Evolutionary conservation across 2,329 filamentous ascomycete genomes (phyloP).

Genomic region (Sporothrix variecibatus): DNA sequence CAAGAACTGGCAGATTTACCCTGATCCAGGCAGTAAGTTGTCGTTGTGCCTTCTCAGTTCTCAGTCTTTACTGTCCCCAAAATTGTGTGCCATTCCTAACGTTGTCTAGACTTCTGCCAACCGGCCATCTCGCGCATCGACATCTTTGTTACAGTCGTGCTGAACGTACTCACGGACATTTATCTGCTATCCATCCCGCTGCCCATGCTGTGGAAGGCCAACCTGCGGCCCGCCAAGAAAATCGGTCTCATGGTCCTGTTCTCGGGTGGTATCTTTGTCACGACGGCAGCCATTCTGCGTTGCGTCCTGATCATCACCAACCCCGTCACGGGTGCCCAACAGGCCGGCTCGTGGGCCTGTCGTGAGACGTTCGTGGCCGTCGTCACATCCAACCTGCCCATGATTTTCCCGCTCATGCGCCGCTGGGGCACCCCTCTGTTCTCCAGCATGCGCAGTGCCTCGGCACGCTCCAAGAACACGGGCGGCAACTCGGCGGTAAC

Average conservation of each 20-base stretch:
- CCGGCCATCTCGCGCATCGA: conserved; percentile 43
- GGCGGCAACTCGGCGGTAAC: conserved; percentile 6
- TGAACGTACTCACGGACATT: conserved; percentile 45
- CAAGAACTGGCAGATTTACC: conserved; percentile 47
- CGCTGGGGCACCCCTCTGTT: conserved; percentile 28
- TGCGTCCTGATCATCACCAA: conserved; percentile 52
- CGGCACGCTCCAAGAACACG: conserved; percentile 17
- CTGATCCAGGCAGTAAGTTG: conserved; percentile 44
- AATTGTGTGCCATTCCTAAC: neutral
- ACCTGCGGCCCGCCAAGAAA: conserved; percentile 53
- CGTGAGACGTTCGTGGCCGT: conserved; percentile 35
- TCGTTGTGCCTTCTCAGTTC: neutral
- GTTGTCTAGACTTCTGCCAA: conserved; percentile 40
- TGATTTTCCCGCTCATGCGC: conserved; percentile 32
- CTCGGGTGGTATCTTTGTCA: conserved; percentile 57
- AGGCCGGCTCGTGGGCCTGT: conserved; percentile 44
- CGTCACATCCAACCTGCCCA: conserved; percentile 33
- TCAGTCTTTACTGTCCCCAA: neutral
- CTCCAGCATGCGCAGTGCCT: conserved; percentile 14
- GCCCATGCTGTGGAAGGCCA: conserved; percentile 56
- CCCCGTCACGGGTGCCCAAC: conserved; percentile 41
- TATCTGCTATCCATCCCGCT: conserved; percentile 46
- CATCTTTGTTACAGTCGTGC: conserved; percentile 42
- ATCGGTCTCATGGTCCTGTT: conserved; percentile 56
- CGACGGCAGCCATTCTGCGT: conserved; percentile 55